Conservation (phyloP, 441 rosid genomes). For the Melianthus villosus region DNA sequence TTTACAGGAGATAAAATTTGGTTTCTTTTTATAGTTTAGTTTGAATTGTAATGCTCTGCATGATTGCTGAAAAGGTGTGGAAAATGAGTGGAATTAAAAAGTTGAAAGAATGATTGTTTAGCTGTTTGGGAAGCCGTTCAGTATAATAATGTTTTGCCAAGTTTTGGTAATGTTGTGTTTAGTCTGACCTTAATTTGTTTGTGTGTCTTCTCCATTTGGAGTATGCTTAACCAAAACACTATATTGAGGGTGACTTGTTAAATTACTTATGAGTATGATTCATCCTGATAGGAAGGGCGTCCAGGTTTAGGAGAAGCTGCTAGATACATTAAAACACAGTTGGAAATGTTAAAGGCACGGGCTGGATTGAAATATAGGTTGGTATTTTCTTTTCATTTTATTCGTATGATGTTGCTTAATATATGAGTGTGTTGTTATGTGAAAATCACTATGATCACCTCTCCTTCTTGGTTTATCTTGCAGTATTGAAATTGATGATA, state of each 20-base stretch:
- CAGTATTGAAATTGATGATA: constrained; percentile 85
- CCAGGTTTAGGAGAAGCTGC: constrained; percentile 83
- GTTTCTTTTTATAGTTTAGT: not conserved
- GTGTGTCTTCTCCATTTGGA: too few species aligned
- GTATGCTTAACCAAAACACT: too few species aligned
- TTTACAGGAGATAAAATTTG: not conserved
- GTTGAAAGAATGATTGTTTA: too few species aligned
- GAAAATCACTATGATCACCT: not conserved
- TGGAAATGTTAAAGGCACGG: constrained; percentile 52
- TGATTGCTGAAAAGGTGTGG: too few species aligned
- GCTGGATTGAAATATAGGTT: constrained; percentile 68
- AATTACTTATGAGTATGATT: constrained; percentile 1
- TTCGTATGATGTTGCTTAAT: not conserved
- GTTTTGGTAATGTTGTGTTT: too few species aligned
- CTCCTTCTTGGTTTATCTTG: constrained; percentile 7
- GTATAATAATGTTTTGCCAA: too few species aligned
- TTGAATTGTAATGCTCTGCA: too few species aligned
- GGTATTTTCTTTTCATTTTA: constrained; percentile 2
- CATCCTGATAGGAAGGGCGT: constrained; percentile 57
- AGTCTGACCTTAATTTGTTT: not conserved
- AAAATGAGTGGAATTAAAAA: too few species aligned
- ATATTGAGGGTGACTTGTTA: not conserved
- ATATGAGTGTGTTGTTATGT: constrained; percentile 1
- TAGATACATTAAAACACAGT: constrained; percentile 48
- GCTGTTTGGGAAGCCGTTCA: too few species aligned